These are phyloP conservation scores for Aspergillus sp. DNA, from an alignment of 2,329 filamentous ascomycete genomes.

Conservation along the genomic window DNA sequence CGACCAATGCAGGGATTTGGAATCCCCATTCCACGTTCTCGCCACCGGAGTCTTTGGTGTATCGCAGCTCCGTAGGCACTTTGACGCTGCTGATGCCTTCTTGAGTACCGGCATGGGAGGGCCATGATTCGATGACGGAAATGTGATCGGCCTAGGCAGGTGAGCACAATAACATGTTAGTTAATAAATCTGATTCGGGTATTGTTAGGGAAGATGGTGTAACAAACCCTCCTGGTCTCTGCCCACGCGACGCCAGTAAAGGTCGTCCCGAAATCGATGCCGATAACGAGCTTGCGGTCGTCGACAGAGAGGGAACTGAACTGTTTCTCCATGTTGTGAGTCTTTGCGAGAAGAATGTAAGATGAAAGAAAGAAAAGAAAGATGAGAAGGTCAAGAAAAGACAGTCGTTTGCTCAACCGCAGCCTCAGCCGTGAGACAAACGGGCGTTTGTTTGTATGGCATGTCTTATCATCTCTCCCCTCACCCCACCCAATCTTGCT, in stretches of 20 bases:
- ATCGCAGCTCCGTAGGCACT: slow-evolving; percentile 6
- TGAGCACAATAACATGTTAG: not conserved
- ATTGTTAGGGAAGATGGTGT: not conserved
- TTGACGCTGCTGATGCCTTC: slow-evolving; percentile 13
- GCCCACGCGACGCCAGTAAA: slow-evolving; percentile 12
- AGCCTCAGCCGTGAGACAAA: not conserved
- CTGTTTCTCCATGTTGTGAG: slow-evolving; percentile 2
- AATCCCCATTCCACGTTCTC: slow-evolving; percentile 8
- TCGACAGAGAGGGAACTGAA: not conserved
- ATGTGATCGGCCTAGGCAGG: slow-evolving; percentile 2
- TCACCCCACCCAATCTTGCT: too few species aligned
- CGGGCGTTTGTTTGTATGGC: not conserved
- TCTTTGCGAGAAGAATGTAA: not conserved
- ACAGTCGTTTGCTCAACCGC: not conserved
- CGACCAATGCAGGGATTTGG: slow-evolving; percentile 3
- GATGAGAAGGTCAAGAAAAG: not conserved
- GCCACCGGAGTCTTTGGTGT: not conserved
- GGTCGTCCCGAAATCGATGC: slow-evolving; percentile 9
- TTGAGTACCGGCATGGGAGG: not conserved
- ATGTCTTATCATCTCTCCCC: too few species aligned
- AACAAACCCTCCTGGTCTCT: slow-evolving; percentile 5
- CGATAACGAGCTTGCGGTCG: slow-evolving; percentile 11
- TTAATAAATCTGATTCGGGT: not conserved
- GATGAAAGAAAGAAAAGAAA: not conserved
- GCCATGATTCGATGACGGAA: slow-evolving; percentile 13